Evolutionary conservation across 2,329 filamentous ascomycete species (phyloP), one percentile per base, ranked within the genome.

Genomic region (Colletotrichum melonis): DNA sequence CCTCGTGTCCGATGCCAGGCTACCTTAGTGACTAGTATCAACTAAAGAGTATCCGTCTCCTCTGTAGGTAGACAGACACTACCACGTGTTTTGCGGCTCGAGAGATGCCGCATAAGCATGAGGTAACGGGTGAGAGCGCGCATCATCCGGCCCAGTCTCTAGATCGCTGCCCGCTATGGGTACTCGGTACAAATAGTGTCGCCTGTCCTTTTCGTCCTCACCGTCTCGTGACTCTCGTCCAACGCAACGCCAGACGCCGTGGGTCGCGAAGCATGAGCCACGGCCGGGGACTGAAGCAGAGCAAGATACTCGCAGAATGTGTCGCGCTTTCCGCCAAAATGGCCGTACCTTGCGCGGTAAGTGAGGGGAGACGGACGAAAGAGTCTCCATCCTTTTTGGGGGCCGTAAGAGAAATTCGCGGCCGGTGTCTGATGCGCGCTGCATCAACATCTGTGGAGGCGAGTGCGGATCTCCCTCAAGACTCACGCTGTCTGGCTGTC

Each of bases 311-410:
- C 38, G 24, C 24, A 30, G 14, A 60, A 42, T 60, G 22, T 42
- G 24, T 28, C 38, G 30, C 55, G 38, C 24, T 16, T 49, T 49
- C 55, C 65, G 60, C 67, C 49, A 65, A 58, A 56, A 67, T 28
- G 35, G 35, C 46, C 42, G 54, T 38, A n/a, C 49, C 64, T 22
- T 67, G 30, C 16, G 38, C 38, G 38, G 16, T 19, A 42, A 42
- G 38, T 32, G 42, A 49, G 42, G 42, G 42, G 42, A 30, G 38
- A 8, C 32, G 7, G 30, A 3, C 30, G 16, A 28, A 26, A 22
- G 19, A 54, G 46, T 52, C 54, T 32, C 70, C 67, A 65, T 60
- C 42, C n/a, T 54, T 70, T 56, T 73, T 70, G 70, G 70, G 70
- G 67, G 70, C 67, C 26, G 67, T 35, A 32, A 57, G 54, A 56